Evolutionary conservation across 257 asterid genomes (phyloP).

Genomic region (Solanum lignicaule): DNA sequence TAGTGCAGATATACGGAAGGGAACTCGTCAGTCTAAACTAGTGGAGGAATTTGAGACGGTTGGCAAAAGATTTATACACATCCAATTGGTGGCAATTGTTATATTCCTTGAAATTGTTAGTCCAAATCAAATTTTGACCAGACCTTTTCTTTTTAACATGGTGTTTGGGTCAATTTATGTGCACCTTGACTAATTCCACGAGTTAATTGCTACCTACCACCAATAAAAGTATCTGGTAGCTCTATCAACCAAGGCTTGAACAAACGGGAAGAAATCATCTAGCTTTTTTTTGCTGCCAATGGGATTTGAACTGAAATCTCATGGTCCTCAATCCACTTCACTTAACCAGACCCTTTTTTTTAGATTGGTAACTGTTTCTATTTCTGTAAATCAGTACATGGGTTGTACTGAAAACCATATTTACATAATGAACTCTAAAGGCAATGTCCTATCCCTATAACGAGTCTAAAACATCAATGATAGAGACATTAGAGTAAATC

Average conservation of each 20-base stretch:
- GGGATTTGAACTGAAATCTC: background rate
- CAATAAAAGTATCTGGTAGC: background rate
- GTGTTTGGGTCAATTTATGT: background rate
- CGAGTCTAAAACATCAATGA: background rate
- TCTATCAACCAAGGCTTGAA: background rate
- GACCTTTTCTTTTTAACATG: background rate
- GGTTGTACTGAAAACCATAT: background rate
- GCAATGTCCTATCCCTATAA: background rate
- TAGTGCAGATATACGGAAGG: background rate
- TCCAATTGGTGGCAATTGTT: background rate
- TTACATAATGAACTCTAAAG: background rate
- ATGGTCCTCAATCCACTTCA: background rate
- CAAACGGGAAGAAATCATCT: background rate
- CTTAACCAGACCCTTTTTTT: background rate
- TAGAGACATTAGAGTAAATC: background rate
- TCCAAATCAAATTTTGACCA: background rate
- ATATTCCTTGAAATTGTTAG: background rate
- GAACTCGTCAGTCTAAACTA: background rate
- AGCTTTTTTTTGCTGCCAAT: background rate
- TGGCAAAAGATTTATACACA: background rate
- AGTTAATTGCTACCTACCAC: background rate
- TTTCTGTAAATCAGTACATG: background rate
- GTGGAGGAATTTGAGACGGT: background rate
- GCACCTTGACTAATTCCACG: background rate
- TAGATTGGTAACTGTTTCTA: background rate